A percentile compares a stretch with the other conserved stretches of the same genome.
Conservation (phyloP, 192 early-diverging fungal genomes). For the Coemansia sp. region DNA sequence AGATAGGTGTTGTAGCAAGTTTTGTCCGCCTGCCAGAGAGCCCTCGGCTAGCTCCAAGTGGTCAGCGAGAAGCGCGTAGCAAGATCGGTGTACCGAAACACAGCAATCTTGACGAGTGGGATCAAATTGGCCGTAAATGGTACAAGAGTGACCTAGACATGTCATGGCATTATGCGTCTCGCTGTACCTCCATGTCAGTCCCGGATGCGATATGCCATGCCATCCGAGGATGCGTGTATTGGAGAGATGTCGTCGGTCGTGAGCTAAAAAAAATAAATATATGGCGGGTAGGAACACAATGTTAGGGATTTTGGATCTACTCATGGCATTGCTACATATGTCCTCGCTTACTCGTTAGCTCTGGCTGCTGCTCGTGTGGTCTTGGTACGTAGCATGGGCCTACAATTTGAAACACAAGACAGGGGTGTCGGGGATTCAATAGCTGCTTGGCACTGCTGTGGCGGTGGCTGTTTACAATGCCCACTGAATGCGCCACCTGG, state of each 20-base stretch:
- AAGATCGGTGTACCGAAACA: slow-evolving; percentile 44
- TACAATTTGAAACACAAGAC: slow-evolving; percentile 11
- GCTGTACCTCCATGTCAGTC: slow-evolving; percentile 40
- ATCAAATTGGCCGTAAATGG: slow-evolving; percentile 31
- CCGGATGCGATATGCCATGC: slow-evolving; percentile 48
- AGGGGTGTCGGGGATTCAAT: slow-evolving; percentile 3
- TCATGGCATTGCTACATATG: neutral
- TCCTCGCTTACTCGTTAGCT: slow-evolving; percentile 37
- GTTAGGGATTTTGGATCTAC: neutral
- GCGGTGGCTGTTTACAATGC: neutral
- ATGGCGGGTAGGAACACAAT: neutral
- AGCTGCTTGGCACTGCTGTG: neutral
- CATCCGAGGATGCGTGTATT: slow-evolving; percentile 36
- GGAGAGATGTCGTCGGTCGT: slow-evolving; percentile 38
- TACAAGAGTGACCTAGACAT: slow-evolving; percentile 40
- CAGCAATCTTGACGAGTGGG: slow-evolving; percentile 17
- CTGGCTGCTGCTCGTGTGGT: slow-evolving; percentile 2
- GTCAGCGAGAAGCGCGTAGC: slow-evolving; percentile 35
- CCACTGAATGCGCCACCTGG: neutral
- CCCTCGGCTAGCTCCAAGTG: slow-evolving; percentile 36
- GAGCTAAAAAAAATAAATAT: slow-evolving; percentile 15
- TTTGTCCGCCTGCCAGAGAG: neutral
- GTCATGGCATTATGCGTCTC: slow-evolving; percentile 34
- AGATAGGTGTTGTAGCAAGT: slow-evolving; percentile 25
- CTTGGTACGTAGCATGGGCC: slow-evolving; percentile 41